Conservation (phyloP, 73 alveolate genomes). For the Tetrahymena malaccensis region DNA sequence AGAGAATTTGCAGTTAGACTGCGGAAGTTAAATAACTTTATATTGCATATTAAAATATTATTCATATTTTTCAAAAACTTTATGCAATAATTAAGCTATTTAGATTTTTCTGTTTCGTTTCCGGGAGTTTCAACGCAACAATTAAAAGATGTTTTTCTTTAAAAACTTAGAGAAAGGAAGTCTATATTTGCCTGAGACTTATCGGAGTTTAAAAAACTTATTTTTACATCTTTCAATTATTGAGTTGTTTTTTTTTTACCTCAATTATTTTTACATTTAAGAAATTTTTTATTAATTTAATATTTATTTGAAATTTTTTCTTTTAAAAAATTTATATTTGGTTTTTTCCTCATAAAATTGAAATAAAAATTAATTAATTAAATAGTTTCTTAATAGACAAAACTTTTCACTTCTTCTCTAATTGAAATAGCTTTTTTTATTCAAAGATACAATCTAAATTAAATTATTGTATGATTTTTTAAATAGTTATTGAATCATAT, state of each 20-base stretch:
- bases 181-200: background rate
- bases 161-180: background rate
- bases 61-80: background rate
- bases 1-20: background rate
- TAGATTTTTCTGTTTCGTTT: background rate
- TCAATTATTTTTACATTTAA: background rate
- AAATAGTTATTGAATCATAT: too few species aligned
- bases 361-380: too few species aligned
- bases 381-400: too few species aligned
- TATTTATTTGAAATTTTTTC: background rate
- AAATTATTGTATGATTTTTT: too few species aligned
- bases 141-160: background rate
- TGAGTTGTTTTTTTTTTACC: background rate
- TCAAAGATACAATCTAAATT: too few species aligned
- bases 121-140: background rate
- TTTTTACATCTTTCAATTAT: background rate
- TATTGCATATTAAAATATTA: background rate
- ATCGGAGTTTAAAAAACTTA: background rate
- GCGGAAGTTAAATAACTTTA: background rate
- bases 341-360: background rate
- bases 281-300: background rate
- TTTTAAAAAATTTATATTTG: background rate
- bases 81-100: background rate
- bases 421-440: too few species aligned
- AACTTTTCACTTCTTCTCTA: too few species aligned